These are phyloP conservation scores for Lactarius tabidus DNA, from an alignment of 768 basidiomycete species.

Conservation along the genomic window DNA sequence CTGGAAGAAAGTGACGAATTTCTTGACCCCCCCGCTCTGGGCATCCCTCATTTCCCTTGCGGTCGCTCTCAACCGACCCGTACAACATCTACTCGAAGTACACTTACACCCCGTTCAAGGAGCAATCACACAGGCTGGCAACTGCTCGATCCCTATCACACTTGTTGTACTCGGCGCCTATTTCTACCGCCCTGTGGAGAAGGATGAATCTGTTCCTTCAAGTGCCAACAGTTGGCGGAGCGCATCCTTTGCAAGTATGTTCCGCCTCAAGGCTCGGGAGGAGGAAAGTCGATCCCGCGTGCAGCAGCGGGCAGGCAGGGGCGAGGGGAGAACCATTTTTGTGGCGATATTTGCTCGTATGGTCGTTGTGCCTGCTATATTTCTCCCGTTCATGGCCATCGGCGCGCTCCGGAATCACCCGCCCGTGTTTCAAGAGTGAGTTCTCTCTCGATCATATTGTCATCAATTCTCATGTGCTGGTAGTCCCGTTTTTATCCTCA, in stretches of 20 bases:
- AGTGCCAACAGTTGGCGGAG: conserved; percentile 16
- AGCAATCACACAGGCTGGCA: conserved; percentile 63
- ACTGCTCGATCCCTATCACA: conserved; percentile 83
- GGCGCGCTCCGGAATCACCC: conserved; percentile 57
- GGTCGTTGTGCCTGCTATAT: conserved; percentile 74
- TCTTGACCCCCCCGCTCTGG: conserved; percentile 89
- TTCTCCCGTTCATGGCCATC: conserved; percentile 72
- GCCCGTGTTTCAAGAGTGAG: conserved; percentile 71
- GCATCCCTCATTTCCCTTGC: conserved; percentile 70
- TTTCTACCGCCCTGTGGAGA: conserved; percentile 54
- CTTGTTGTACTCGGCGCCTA: conserved; percentile 91
- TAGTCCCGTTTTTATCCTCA: conserved; percentile 84
- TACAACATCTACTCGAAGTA: conserved; percentile 66
- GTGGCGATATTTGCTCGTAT: conserved; percentile 82
- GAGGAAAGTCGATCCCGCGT: conserved; percentile 16
- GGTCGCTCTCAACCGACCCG: conserved; percentile 69
- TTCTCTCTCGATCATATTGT: conserved; percentile 27
- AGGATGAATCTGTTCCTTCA: conserved; percentile 7
- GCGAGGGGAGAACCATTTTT: conserved; percentile 81
- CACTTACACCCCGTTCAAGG: conserved; percentile 64
- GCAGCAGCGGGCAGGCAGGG: conserved; percentile 35
- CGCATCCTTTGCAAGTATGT: conserved; percentile 40
- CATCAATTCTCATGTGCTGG: conserved; percentile 9
- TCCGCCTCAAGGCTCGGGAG: conserved; percentile 33
- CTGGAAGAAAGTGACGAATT: conserved; percentile 49